Evolutionary conservation across 371 early-diverging fungal genomes (phyloP).

Genomic region (Apophysomyces elegans): DNA sequence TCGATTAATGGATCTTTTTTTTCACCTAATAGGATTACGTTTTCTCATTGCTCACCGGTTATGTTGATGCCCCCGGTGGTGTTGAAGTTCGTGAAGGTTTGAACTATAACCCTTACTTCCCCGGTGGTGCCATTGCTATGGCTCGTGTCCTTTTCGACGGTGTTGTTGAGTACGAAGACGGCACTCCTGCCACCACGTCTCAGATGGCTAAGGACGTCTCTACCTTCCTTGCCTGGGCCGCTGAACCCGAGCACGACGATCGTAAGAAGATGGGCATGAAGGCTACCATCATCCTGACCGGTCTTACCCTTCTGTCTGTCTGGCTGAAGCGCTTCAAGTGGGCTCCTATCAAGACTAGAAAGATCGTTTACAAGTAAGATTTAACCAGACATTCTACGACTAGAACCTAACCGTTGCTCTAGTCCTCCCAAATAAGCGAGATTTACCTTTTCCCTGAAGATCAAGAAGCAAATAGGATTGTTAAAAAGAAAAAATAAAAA

Average conservation of each 20-base stretch:
- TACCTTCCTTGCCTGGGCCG: conserved; percentile 93
- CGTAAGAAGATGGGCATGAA: conserved; percentile 96
- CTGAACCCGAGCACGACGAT: conserved; percentile 97
- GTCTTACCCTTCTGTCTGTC: conserved; percentile 66
- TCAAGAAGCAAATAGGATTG: background rate
- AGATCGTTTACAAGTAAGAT: conserved; percentile 74
- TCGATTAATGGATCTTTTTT: background rate
- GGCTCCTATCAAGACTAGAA: conserved; percentile 79
- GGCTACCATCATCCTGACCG: conserved; percentile 71
- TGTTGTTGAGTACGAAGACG: conserved; percentile 96
- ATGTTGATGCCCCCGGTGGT: conserved; percentile 96
- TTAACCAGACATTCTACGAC: background rate
- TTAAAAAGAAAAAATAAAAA: conserved; percentile 1
- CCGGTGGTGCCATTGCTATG: conserved; percentile 98
- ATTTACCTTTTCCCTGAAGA: background rate
- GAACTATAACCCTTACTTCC: conserved; percentile 99
- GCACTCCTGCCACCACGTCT: conserved; percentile 95
- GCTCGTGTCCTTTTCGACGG: conserved; percentile 94
- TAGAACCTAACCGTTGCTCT: background rate
- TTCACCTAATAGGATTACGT: conserved; percentile 79
- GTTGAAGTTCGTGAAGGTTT: conserved; percentile 94
- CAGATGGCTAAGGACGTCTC: conserved; percentile 98
- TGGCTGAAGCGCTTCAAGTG: conserved; percentile 85
- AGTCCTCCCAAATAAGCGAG: conserved; percentile 5
- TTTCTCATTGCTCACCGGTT: conserved; percentile 94